Conservation (phyloP, 2,329 filamentous ascomycete species). For the Diaporthe aspalathi region DNA sequence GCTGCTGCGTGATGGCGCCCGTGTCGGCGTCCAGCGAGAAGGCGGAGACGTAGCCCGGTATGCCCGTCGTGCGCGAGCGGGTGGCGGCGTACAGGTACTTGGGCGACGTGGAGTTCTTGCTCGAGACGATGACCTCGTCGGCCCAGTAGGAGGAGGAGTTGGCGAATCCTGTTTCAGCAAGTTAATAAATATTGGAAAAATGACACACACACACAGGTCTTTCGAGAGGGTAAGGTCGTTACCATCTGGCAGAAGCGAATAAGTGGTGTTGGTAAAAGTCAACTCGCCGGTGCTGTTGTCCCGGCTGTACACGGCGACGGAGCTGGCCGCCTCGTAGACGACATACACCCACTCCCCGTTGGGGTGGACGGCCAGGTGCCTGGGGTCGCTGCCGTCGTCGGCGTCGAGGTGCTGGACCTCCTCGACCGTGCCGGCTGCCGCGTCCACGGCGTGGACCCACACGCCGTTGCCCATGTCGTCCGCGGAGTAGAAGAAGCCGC, state of each 20-base stretch:
- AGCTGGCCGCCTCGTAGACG: conserved; percentile 44
- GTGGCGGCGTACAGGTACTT: conserved; percentile 43
- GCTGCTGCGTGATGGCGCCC: conserved; percentile 46
- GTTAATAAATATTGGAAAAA: no score
- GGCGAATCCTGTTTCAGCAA: conserved; percentile 28
- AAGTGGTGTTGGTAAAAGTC: conserved; percentile 25
- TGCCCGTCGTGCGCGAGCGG: conserved; percentile 40
- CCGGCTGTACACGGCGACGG: conserved; percentile 44
- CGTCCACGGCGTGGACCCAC: conserved; percentile 46
- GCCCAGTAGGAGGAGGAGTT: conserved; percentile 44
- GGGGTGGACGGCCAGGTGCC: conserved; percentile 47
- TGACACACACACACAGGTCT: accelerated
- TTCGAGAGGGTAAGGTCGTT: neutral
- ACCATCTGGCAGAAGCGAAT: conserved; percentile 40
- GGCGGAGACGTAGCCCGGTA: conserved; percentile 49
- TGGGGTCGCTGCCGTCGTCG: conserved; percentile 42
- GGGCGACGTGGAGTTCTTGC: conserved; percentile 23
- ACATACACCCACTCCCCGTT: conserved; percentile 46
- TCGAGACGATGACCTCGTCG: conserved; percentile 37
- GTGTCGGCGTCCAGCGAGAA: conserved; percentile 44
- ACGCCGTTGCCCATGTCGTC: conserved; percentile 48
- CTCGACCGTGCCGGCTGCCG: conserved; percentile 39
- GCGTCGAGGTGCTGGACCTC: conserved; percentile 42
- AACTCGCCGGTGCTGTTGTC: conserved; percentile 42
- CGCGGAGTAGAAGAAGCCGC: conserved; percentile 47